Base-by-base conservation (phyloP, 371 early-diverging fungal species). In the Mucor indicus region DNA sequence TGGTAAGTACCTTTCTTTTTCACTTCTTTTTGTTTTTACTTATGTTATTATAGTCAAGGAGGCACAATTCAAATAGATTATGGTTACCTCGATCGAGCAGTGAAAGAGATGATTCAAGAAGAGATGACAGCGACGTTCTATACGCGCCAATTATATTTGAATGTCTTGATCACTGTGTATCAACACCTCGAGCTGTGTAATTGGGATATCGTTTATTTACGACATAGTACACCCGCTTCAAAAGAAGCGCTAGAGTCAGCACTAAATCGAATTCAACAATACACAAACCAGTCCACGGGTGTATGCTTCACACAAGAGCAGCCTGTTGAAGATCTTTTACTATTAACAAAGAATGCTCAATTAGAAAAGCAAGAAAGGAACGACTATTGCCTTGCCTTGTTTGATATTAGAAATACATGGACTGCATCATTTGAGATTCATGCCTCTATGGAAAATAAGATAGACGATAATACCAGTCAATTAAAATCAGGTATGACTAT, bases 361-460 rank as follows among this genome's bases (percentile, higher is more conserved):
- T 33, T 56, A 16, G 47, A 55, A 32, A 36, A 45, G 8, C 52
- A 60, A 20, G 48, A 48, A n/a, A 67, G 70, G 52, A 74, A 77
- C 22, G 85, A 87, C 24, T 85, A 79, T 41, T 89, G 83, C 64
- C 56, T 92, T 27, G 54, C 90, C 24, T 85, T 87, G 23, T 61
- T 92, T 58, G 92, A 92, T 68, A 62, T 92, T n/a, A 64, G 79
- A 32, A 92, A 92, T 62, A 67, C 70, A 9, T 87, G 89, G 86
- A 81, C 77, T 6, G 65, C 75, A 15, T 77, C 86, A 9, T 87
- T 91, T 50, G 84, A 55, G 16, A 72, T 88, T 15, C 61, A 68
- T 2, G 83, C 89, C 62, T 63, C 72, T 11, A 38, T 52, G 3
- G 38, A 63, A 83, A 79, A 80, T 50, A 27, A 37, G 19, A 40